Evolutionary conservation across 2,329 filamentous ascomycete genomes (phyloP), one percentile per base, ranked within the genome.

Genomic region (Scleromitrula shiraiana): DNA sequence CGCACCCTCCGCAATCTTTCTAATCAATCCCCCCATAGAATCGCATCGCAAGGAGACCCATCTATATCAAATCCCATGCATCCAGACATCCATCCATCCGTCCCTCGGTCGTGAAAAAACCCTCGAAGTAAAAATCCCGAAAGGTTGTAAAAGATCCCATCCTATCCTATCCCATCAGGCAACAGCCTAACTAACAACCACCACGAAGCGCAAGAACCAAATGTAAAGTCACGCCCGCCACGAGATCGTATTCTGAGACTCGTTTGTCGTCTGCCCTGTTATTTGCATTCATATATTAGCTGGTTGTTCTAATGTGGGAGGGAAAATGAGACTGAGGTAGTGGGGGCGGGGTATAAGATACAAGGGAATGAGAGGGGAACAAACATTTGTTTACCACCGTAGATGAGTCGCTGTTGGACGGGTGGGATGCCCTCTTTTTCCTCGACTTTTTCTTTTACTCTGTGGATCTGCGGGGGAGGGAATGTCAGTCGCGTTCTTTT

Each of bases 341-440:
- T n/a, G n/a, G n/a, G n/a, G 24, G 45, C 37, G 43, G 15, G 38
- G 27, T 50, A 24, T 24, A 43, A 20, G 8, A 29, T 7, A 7
- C 7, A 12, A 41, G 32, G 43, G 17, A 6, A 15, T 19, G 10
- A 19, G 36, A 30, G 22, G 24, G 20, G 24, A 39, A 67, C 74
- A 53, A 71, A 96, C 93, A 98, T 96, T 68, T 98, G 93, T 75
- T 98, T 98, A 63, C 93, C 93, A 46, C 91, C 89, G 65, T 85
- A 96, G 63, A 98, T 98, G 57, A 98, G 74, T 50, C 93, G 83
- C 70, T 98, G 93, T 71, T 98, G 93, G 15, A 93, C 89, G 1
- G 93, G 93, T 36, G 93, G 91, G 61, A 98, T 98, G 49, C 93
- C 93, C 67, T 97, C 93, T 72, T 97, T 97, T 74, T 98, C 93